A percentile compares a stretch with the other conserved stretches of the same genome.
Evolutionary conservation across 2,329 filamentous ascomycete genomes (phyloP).

Genomic region (Geosmithia flava): DNA sequence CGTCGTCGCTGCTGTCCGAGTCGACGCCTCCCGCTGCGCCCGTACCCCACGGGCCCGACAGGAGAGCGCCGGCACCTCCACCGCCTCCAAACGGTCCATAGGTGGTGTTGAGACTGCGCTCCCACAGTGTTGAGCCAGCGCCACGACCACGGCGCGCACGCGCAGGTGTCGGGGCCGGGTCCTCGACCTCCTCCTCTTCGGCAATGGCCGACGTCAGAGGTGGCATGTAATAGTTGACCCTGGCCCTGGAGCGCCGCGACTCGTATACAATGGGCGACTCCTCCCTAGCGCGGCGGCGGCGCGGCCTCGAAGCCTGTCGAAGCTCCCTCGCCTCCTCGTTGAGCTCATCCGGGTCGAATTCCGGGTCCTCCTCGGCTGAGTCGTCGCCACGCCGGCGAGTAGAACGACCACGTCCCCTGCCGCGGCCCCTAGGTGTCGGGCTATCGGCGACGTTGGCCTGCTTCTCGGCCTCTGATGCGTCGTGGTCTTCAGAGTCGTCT

Average conservation of each 20-base stretch:
- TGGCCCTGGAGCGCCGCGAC: constrained; percentile 37
- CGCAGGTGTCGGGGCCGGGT: constrained; percentile 54
- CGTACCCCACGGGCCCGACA: constrained; percentile 63
- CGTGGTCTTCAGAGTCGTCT: constrained; percentile 44
- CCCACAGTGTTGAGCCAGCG: constrained; percentile 50
- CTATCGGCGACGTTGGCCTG: constrained; percentile 32
- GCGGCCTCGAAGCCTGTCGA: constrained; percentile 37
- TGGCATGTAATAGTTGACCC: constrained; percentile 78
- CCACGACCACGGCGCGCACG: constrained; percentile 54
- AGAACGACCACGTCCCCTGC: constrained; percentile 28
- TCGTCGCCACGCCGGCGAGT: constrained; percentile 34
- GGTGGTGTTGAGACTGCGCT: constrained; percentile 76
- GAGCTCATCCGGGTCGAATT: constrained; percentile 51
- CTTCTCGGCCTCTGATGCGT: constrained; percentile 22
- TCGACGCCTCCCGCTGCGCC: constrained; percentile 70
- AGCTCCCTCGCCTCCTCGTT: constrained; percentile 55
- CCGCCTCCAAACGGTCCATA: constrained; percentile 89
- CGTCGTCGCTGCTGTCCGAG: constrained; percentile 95
- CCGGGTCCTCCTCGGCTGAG: constrained; percentile 44
- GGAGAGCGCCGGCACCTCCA: constrained; percentile 57
- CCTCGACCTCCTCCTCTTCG: constrained; percentile 63
- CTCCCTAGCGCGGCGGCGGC: constrained; percentile 36
- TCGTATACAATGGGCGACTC: constrained; percentile 43
- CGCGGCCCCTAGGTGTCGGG: constrained; percentile 36
- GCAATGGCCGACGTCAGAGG: constrained; percentile 49